Conservation (phyloP, 352 stramenopile species). For the Pythium plurisporium region DNA sequence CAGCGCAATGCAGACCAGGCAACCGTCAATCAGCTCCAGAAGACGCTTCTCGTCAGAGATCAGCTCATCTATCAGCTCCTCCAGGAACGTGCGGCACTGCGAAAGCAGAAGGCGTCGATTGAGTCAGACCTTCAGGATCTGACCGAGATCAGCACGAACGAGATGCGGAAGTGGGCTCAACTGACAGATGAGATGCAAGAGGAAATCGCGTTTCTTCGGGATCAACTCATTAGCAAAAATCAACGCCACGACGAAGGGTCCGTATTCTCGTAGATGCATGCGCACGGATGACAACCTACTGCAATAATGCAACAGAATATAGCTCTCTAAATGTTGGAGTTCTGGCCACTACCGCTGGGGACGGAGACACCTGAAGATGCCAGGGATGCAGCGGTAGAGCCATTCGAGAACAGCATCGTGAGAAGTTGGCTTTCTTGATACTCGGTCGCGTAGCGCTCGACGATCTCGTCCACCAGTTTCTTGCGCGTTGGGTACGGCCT, state of each 20-base stretch:
- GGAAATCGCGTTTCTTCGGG: constrained; percentile 65
- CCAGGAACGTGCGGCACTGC: constrained; percentile 54
- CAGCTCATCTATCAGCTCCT: constrained; percentile 82
- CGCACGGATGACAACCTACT: constrained; percentile 5
- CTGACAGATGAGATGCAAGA: constrained; percentile 80
- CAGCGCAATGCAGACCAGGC: neutral
- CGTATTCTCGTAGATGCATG: neutral
- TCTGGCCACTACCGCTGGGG: neutral
- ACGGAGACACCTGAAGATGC: neutral
- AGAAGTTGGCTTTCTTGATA: constrained; percentile 86
- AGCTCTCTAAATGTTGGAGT: constrained; percentile 6
- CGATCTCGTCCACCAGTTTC: constrained; percentile 85
- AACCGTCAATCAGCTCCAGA: constrained; percentile 16
- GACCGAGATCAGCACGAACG: constrained; percentile 60
- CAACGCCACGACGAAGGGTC: neutral
- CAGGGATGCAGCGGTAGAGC: neutral
- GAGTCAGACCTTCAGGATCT: constrained; percentile 60
- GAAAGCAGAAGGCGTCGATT: constrained; percentile 40
- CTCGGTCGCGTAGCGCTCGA: constrained; percentile 79
- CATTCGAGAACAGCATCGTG: constrained; percentile 63
- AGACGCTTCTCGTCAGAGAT: constrained; percentile 64
- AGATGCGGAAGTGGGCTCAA: constrained; percentile 81
- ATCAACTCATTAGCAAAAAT: constrained; percentile 10
- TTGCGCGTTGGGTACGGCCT: constrained; percentile 83
- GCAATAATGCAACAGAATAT: neutral